Percentiles rank a stretch among this genome's conserved stretches.
Conservation (phyloP, 148 eudicot species). For the Pharnaceum exiguum region DNA sequence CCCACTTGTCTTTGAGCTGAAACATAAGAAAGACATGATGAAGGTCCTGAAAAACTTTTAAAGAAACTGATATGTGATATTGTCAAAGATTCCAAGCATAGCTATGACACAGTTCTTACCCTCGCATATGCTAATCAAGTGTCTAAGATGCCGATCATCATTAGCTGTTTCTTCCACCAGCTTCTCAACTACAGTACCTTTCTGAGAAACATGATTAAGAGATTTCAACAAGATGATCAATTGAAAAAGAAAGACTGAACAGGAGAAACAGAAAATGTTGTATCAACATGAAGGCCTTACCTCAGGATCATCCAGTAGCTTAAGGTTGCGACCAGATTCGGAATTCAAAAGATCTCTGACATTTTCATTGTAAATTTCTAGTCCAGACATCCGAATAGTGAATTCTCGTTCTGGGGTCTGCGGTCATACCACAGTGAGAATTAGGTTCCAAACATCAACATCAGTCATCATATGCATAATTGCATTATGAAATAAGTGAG, state of each 20-base stretch:
- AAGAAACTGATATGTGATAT: neutral
- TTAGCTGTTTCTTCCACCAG: slow-evolving; percentile 79
- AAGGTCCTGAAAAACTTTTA: neutral
- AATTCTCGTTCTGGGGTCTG: slow-evolving; percentile 92
- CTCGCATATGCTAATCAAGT: slow-evolving; percentile 80
- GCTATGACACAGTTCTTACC: slow-evolving; percentile 34
- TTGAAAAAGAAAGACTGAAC: neutral
- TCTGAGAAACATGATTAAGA: slow-evolving; percentile 36
- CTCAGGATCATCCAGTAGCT: slow-evolving; percentile 94
- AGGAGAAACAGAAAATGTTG: neutral
- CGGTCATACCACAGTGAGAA: slow-evolving; percentile 10
- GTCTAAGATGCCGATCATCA: slow-evolving; percentile 61
- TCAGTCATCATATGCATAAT: neutral
- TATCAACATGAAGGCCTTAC: slow-evolving; percentile 24
- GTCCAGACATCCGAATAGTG: slow-evolving; percentile 68
- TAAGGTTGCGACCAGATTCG: slow-evolving; percentile 83
- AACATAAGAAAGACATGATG: neutral
- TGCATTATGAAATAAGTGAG: no score
- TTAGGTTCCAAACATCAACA: slow-evolving; percentile 4
- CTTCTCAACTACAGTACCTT: slow-evolving; percentile 94
- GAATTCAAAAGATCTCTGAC: slow-evolving; percentile 83
- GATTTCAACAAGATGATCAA: neutral
- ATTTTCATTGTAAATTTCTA: slow-evolving; percentile 93
- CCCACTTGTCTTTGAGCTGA: slow-evolving; percentile 98
- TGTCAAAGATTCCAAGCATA: neutral